A percentile compares a stretch with the other conserved stretches of the same genome.
phyloP scores from a whole-genome alignment of 192 early-diverging fungal species.

The Martensiomyces pterosporus region DNA sequence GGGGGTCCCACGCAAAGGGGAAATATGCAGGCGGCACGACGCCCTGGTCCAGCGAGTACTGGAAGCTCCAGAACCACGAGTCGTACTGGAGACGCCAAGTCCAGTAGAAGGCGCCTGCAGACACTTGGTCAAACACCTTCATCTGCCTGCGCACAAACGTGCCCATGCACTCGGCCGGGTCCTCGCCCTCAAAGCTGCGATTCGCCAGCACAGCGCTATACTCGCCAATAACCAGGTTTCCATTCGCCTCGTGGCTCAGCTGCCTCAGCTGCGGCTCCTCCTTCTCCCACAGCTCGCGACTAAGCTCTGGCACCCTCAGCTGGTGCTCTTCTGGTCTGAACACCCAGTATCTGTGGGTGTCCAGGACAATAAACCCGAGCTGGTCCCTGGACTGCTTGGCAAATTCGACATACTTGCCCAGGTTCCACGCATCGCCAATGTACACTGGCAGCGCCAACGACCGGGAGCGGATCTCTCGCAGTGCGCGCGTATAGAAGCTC shows the following conservation, averaged over 20 bases:
- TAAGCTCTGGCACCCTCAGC: not conserved
- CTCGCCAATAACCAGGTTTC: slow-evolving; percentile 13
- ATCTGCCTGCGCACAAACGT: slow-evolving; percentile 6
- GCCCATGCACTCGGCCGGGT: slow-evolving; percentile 7
- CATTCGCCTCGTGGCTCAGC: slow-evolving; percentile 1
- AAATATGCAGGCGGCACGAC: slow-evolving; percentile 8
- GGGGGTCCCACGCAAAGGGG: slow-evolving; percentile 2
- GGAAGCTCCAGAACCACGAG: slow-evolving; percentile 16
- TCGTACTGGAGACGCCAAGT: slow-evolving; percentile 15
- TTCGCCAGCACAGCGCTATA: slow-evolving; percentile 10
- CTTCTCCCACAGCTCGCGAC: slow-evolving; percentile 2
- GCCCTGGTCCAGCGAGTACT: slow-evolving; percentile 3
- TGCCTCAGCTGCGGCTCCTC: slow-evolving; percentile 3
- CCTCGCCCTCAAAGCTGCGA: slow-evolving; percentile 11
- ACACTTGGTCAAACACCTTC: not conserved
- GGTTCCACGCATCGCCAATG: slow-evolving; percentile 11
- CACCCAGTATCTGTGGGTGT: slow-evolving; percentile 13
- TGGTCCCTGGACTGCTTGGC: not conserved
- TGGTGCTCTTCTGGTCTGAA: slow-evolving; percentile 8
- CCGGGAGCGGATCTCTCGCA: not conserved
- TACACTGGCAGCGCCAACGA: slow-evolving; percentile 2
- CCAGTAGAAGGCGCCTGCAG: slow-evolving; percentile 8
- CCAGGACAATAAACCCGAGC: slow-evolving; percentile 8
- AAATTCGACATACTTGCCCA: slow-evolving; percentile 1
- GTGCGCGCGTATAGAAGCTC: slow-evolving; percentile 6